Base-by-base conservation (phyloP, 202 grass and related monocot genomes). In the Panicum virgatum region DNA sequence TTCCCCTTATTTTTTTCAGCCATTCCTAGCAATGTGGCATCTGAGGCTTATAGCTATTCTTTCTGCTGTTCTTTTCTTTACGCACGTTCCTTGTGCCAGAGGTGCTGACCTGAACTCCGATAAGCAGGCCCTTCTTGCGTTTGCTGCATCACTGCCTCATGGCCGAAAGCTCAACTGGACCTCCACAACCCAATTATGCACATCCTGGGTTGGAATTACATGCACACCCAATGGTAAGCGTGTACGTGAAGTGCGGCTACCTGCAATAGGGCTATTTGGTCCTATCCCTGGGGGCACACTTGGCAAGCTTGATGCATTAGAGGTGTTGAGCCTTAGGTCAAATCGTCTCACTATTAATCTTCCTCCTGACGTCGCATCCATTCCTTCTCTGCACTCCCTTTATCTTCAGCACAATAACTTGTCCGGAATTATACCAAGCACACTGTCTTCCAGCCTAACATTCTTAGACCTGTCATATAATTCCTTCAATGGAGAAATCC, bases 361-460 rank as follows among this genome's bases (percentile, higher is more conserved):
- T 37, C 92, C 92, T 39, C 62, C 90, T 45, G 92, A 98, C 72
- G 83, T 98, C 71, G 45, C 88, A 70, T 95, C 96, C 71, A 86
- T 98, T 75, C 92, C 92, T 88, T 91, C 96, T 10, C 48, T 98
- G 32, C 90, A 80, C 63, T 95, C 80, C 85, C 88, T 98, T 42
- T 95, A 82, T 79, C 87, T 98, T 88, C 96, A 95, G 43, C 90
- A 87, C 76, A 98, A 98, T 46, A 98, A 95, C 86, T 82, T 98
- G 72, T 88, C 90, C 0, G 90, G 96, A 76, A 87, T 79, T 34
- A 91, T 98, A 82, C 96, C 92, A 15, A 86, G 61, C 61, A 86
- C 89, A 50, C 77, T 95, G 10, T 93, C 96, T 59, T 80, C 90
- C 56, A 93, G 62, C 63, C 66, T 98, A 62, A 89, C 66, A 62